Evolutionary conservation across 805 yeast species (phyloP).

Genomic region (Candida succiphila): DNA sequence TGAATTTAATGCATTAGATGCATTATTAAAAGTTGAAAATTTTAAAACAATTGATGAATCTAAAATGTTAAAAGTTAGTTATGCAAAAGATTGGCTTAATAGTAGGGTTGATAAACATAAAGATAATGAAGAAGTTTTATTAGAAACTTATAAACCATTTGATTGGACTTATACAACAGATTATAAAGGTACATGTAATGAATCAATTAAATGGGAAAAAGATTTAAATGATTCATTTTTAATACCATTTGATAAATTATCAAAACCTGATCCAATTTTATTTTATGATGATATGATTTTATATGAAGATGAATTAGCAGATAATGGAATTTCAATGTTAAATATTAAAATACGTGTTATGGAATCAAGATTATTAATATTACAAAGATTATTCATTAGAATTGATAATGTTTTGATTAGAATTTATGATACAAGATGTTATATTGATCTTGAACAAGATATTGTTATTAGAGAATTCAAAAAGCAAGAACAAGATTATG

Average conservation of each 20-base stretch:
- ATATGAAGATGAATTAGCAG: constrained; percentile 94
- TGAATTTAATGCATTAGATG: constrained; percentile 70
- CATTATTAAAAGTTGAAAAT: constrained; percentile 44
- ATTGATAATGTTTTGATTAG: constrained; percentile 86
- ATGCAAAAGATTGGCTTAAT: constrained; percentile 75
- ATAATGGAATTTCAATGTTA: constrained; percentile 80
- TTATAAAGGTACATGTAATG: constrained; percentile 51
- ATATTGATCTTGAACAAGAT: constrained; percentile 61
- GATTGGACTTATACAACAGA: constrained; percentile 94
- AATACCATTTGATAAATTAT: constrained; percentile 65
- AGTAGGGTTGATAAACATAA: constrained; percentile 26
- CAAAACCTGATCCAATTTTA: constrained; percentile 72
- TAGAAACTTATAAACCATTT: constrained; percentile 66
- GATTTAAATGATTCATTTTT: constrained; percentile 19
- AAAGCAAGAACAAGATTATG: constrained; percentile 51
- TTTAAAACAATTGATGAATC: constrained; percentile 28
- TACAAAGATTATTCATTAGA: constrained; percentile 72
- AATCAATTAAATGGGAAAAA: constrained; percentile 8
- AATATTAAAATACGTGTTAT: constrained; percentile 81
- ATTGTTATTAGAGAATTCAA: constrained; percentile 68
- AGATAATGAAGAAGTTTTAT: constrained; percentile 25
- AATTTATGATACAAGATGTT: constrained; percentile 77
- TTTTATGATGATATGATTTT: constrained; percentile 84
- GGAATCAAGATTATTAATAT: constrained; percentile 65
- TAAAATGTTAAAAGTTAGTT: constrained; percentile 59